Evolutionary conservation across 2,329 filamentous ascomycete species (phyloP).

Genomic region (Colletotrichum musicola): DNA sequence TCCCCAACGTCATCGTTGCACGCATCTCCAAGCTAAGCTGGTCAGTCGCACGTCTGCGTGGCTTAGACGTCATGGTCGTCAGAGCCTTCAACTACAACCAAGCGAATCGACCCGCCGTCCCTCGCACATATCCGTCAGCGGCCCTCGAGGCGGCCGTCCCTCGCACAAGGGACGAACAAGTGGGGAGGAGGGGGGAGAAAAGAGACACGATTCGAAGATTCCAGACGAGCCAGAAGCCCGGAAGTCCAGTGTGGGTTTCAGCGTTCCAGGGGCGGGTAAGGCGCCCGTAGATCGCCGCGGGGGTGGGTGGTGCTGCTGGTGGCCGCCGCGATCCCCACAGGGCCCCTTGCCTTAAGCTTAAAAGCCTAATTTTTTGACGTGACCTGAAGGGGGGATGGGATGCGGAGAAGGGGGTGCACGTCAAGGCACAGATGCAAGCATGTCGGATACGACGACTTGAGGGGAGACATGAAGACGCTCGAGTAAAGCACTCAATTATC

Average conservation of each 20-base stretch:
- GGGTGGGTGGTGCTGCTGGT: background rate
- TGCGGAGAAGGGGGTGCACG: background rate
- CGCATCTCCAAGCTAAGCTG: no score
- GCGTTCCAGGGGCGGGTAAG: slow-evolving; percentile 1
- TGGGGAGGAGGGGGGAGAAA: background rate
- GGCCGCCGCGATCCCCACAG: background rate
- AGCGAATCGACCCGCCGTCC: background rate
- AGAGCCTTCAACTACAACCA: no score
- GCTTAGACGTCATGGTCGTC: no score
- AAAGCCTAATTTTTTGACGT: slow-evolving; percentile 19
- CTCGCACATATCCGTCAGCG: background rate
- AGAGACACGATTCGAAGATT: background rate
- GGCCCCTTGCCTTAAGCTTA: slow-evolving; percentile 17
- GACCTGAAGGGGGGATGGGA: no score
- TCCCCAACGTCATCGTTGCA: no score
- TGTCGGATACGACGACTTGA: background rate
- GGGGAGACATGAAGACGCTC: background rate
- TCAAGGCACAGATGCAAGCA: background rate
- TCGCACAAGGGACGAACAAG: slow-evolving; percentile 16
- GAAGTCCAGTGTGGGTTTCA: slow-evolving; percentile 1
- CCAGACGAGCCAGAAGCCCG: background rate
- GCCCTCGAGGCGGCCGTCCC: background rate
- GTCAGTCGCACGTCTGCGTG: no score
- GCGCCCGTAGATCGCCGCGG: background rate
- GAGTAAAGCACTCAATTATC: no score